Base-by-base conservation (phyloP, 2,329 filamentous ascomycete genomes). In the Zymoseptoria tritici region DNA sequence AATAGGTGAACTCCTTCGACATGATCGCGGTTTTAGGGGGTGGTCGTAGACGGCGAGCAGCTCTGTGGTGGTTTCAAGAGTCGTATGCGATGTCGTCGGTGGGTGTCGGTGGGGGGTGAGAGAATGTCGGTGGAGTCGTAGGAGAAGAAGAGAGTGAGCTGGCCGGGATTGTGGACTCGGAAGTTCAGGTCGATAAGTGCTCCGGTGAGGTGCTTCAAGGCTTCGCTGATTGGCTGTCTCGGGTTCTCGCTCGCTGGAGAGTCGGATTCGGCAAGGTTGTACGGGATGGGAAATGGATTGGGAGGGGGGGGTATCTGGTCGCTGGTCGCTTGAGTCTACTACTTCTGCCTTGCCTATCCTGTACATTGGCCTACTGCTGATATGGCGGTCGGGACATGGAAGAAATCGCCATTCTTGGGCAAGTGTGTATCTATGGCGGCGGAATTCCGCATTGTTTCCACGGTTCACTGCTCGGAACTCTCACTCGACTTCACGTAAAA, bases 1-100 rank as follows among this genome's bases (percentile, higher is more conserved):
- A 81, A 79, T 86, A 90, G 71, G 89, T 94, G 79, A 87, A 84
- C 72, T 82, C 76, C 73, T 82, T 78, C 72, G 84, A 80, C 72
- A 77, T 76, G 66, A 80, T 79, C 80, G 83, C 84, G 67, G 67
- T 76, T 71, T 50, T 36, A 21, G 24, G 49, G 13, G 52, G 55
- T 59, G 50, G 52, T 31, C 52, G 29, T 54, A 29, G 4, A 46
- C 7, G 36, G 13, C 11, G 11, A 16, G 3, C 13, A 46, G 16
- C 5, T 46, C 36, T 46, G 52, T 24, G 42, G 13, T 46, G 13
- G 13, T 46, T 46, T 46, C 4, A 1, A 13, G 36, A n/a, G 13
- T 46, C 36, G 36, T 46, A n/a, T 46, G 36, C 36, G 36, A 13
- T 42, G 36, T 42, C 36, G 36, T 42, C 36, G 36, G 16, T 13